phyloP scores from a whole-genome alignment of 768 basidiomycete species.

The Hygrophoropsis aurantiaca region DNA sequence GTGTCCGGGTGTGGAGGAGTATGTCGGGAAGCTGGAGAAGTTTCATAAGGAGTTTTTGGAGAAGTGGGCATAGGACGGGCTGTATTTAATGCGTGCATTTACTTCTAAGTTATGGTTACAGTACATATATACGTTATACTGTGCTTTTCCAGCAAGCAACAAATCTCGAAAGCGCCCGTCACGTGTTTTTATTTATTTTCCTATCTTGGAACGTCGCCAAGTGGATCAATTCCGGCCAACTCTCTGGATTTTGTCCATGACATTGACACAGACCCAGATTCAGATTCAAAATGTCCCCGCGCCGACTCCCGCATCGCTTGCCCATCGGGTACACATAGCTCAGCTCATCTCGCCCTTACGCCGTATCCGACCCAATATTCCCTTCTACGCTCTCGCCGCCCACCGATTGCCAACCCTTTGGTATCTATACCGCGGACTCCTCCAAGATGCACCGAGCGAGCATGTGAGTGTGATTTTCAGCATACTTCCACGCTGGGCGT shows the following conservation, averaged over 20 bases:
- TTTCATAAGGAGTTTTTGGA: constrained; percentile 65
- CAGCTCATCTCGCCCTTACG: constrained; percentile 54
- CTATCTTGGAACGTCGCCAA: too few species aligned
- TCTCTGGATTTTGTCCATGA: too few species aligned
- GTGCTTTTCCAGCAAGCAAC: background rate
- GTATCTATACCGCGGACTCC: constrained; percentile 71
- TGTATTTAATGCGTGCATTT: constrained; percentile 12
- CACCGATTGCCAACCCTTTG: constrained; percentile 80
- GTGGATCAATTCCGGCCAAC: too few species aligned
- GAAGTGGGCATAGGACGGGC: too few species aligned
- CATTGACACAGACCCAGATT: too few species aligned
- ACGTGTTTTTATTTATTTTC: too few species aligned
- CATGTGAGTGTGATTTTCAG: constrained; percentile 50
- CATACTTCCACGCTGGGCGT: too few species aligned
- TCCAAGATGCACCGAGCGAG: constrained; percentile 52
- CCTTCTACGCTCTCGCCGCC: constrained; percentile 67
- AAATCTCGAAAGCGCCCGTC: background rate
- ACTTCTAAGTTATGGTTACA: background rate
- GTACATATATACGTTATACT: background rate
- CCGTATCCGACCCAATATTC: constrained; percentile 57
- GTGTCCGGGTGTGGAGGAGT: constrained; percentile 93
- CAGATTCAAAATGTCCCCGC: too few species aligned
- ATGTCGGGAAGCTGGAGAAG: constrained; percentile 77
- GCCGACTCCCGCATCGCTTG: constrained; percentile 33
- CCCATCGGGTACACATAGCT: constrained; percentile 54